Base-by-base conservation (phyloP, 352 stramenopile species). In the Globisporangium takayamanum region DNA sequence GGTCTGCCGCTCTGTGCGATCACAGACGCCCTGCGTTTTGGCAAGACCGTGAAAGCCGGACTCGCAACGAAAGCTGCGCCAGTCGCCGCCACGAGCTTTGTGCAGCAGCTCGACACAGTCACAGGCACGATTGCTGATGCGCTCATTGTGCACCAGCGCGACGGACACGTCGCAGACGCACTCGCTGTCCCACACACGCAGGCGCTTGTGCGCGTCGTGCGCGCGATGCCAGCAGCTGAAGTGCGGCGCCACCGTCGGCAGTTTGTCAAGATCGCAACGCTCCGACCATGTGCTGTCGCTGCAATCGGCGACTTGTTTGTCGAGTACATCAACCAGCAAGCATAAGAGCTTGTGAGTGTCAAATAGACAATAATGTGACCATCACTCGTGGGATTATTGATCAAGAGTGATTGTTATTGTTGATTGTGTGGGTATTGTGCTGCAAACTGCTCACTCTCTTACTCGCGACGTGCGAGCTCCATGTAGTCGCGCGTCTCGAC, bases 251-350 rank as follows among this genome's bases (percentile, higher is more conserved):
- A 93, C 45, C 84, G 84, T 10, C 79, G 80, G 3, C 84, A 93
- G 66, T 93, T 89, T 51, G 69, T 91, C 63, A 93, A 90, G 63
- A 89, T 93, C 66, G 76, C 81, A 12, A 71, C 85, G 47, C 48
- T 88, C 36, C 69, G 74, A 18, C 84, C 84, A 10, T 88, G 73
- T 25, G 61, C 76, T 5, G 65, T 84, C 26, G 50, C 68, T 30
- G 62, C 57, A 26, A 88, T 93, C 18, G 80, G 74, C 26, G 74
- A 86, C 46, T 62, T 71, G 25, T 93, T 93, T 57, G 75, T 91
- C 25, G 78, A 86, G 45, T 93, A 90, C 37, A 55, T 93, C 33
- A 90, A 90, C 57, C 69, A 89, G 59, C 84, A 93, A 50, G 72
- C 59, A 5, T 90, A 70, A 70, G 28, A 3, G 28, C 2, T 6